Base-by-base conservation (phyloP, 1,284 basidiomycete genomes). In the Pascua guehoae region DNA sequence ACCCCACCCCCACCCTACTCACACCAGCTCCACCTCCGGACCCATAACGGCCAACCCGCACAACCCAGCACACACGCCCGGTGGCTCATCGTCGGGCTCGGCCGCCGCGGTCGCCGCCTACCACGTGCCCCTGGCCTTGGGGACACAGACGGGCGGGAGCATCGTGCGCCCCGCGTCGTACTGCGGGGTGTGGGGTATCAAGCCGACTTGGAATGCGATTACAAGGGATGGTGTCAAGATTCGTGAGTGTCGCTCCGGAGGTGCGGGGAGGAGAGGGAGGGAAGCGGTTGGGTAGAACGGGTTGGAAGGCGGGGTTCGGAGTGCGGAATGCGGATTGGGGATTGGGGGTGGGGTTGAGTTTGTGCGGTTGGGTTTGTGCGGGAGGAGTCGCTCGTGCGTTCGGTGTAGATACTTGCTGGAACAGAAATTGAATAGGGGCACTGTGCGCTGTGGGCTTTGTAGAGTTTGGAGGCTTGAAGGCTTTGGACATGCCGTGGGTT, bases 181-280 rank as follows among this genome's bases (percentile, higher is more conserved):
- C 60, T 70, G 69, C 49, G 71, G 71, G 2, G 64, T 74, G 40
- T 70, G 55, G 44, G 70, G 66, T 0, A 32, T 73, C 24, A 74
- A 74, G 59, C 70, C 70, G 5, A 73, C 71, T 1, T 70, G 68
- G 68, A 68, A 67, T 49, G 57, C 66, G 10, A 67, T 74, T 47
- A 67, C 67, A 5, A 60, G 71, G 36, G 71, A 74, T 45, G 71
- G 72, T 4, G 49, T 74, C 8, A 70, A 71, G 59, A 64, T 70
- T 39, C 64, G 67, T 69, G 38, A 56, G 64, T 56, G 14, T 16
- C 24, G 24, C 24, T 7, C 24, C 24, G 14, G 4, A 14, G 44
- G 44, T 2, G 5, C 14, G 17, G 45, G 24, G 1, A 7, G 24
- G 24, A 4, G 24, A 7, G 24, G 24, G 24, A 7, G 24, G 24